Conservation (phyloP, 345 rosid species). For the Eucalyptus sp. region DNA sequence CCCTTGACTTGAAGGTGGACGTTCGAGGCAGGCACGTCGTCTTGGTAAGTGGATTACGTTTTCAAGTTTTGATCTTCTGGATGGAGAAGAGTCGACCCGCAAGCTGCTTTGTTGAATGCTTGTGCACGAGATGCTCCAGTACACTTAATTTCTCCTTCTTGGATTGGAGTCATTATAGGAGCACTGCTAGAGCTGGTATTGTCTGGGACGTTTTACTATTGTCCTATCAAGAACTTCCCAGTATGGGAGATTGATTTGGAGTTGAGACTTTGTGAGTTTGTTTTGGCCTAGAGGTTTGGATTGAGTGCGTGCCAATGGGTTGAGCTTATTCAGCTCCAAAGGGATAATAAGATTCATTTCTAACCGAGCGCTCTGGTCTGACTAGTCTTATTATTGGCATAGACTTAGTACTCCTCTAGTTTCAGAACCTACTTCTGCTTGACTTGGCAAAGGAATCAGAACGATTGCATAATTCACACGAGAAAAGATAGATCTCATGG, state of each 20-base stretch:
- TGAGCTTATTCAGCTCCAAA: not conserved
- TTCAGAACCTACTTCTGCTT: not conserved
- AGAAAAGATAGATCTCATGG: not conserved
- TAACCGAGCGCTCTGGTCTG: not conserved
- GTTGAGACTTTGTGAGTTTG: not conserved
- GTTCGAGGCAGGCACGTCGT: constrained; percentile 52
- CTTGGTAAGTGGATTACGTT: constrained; percentile 25
- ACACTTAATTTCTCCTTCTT: not conserved
- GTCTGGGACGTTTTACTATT: not conserved
- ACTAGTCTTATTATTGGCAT: not conserved
- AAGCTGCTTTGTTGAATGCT: not conserved
- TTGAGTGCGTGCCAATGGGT: not conserved
- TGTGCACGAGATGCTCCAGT: not conserved
- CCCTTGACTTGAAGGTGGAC: constrained; percentile 65
- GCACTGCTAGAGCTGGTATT: not conserved
- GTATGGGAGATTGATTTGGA: not conserved
- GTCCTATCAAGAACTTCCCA: not conserved
- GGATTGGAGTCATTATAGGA: not conserved
- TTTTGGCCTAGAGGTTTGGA: not conserved
- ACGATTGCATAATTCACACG: not conserved
- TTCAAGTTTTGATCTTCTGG: not conserved
- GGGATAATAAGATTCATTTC: not conserved
- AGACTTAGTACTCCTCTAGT: not conserved
- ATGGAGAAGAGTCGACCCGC: not conserved
- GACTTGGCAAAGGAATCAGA: not conserved